Base-by-base conservation (phyloP, 2,329 filamentous ascomycete species). In the Pseudogymnoascus sp. region DNA sequence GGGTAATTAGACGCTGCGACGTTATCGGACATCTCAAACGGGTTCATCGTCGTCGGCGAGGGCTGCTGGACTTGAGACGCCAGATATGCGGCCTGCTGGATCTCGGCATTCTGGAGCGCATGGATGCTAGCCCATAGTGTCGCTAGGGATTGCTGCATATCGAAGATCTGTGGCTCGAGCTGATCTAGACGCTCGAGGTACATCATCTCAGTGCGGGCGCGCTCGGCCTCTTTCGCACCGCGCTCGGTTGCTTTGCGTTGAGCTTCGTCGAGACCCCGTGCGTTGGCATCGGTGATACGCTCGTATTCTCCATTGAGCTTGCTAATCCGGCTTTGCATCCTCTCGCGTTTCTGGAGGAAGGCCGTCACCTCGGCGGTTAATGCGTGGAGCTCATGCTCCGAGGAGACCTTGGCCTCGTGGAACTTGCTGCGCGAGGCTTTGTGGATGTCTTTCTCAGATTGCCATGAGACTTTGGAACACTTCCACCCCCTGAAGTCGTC, bases 241-340 rank as follows among this genome's bases (percentile, higher is more conserved):
- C 70, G 71, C 34, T 73, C 71, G 10, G 65, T 67, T 39, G 70
- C 69, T 61, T 69, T 71, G 14, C 73, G 72, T 62, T 76, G 72
- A 23, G 68, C 72, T 66, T 76, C 74, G 60, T 75, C 71, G 11
- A 74, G 65, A n/a, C 83, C 85, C 62, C 81, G 79, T 1, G 85
- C 80, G 70, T 86, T 86, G 69, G 88, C 88, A 69, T 88, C 85
- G 23, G 83, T 81, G 69, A 92, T 86, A 69, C 86, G 86, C 64
- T 86, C 85, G 69, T 89, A 82, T 74, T 92, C 89, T 68, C 85
- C 86, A 68, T 89, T 86, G 23, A 91, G 85, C 77, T 90, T 90
- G 72, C 82, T 81, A 69, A 90, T 88, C 61, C 90, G 86, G 25
- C 84, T 81, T 63, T 85, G 84, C 45, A 91, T 86, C 76, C 90